phyloP scores from a whole-genome alignment of 441 rosid species.

The Pelargonium fulgidum region DNA sequence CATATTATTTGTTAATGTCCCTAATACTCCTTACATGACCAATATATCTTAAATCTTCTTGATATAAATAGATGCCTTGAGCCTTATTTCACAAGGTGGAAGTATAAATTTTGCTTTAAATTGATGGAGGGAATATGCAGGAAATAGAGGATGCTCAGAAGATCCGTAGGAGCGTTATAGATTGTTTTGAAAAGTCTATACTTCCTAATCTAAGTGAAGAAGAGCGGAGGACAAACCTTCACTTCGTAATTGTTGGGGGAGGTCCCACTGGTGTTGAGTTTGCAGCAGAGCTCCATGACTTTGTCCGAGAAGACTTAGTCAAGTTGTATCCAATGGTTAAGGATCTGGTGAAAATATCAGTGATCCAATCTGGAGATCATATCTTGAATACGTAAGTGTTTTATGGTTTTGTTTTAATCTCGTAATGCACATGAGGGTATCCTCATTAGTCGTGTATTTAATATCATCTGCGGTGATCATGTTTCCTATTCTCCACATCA shows the following conservation, averaged over 20 bases:
- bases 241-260: constrained; percentile 96
- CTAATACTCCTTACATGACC: neutral
- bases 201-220: constrained; percentile 76
- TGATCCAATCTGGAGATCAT: constrained; percentile 92
- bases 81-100: no score
- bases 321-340: constrained; percentile 63
- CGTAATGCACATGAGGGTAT: neutral
- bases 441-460: neutral
- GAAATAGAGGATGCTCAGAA: constrained; percentile 96
- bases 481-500: no score
- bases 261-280: constrained; percentile 99
- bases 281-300: constrained; percentile 95
- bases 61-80: neutral
- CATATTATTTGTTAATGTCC: neutral
- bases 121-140: constrained; percentile 28
- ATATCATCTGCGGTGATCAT: no score
- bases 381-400: constrained; percentile 68
- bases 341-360: constrained; percentile 59
- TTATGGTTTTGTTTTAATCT: neutral
- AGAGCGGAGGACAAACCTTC: constrained; percentile 78
- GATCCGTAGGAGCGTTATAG: constrained; percentile 75
- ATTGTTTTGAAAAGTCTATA: constrained; percentile 85
- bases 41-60: constrained; percentile 1
- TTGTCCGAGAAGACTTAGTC: constrained; percentile 70
- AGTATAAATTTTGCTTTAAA: neutral